phyloP scores from a whole-genome alignment of 805 yeast species.

The Millerozyma acaciae region DNA sequence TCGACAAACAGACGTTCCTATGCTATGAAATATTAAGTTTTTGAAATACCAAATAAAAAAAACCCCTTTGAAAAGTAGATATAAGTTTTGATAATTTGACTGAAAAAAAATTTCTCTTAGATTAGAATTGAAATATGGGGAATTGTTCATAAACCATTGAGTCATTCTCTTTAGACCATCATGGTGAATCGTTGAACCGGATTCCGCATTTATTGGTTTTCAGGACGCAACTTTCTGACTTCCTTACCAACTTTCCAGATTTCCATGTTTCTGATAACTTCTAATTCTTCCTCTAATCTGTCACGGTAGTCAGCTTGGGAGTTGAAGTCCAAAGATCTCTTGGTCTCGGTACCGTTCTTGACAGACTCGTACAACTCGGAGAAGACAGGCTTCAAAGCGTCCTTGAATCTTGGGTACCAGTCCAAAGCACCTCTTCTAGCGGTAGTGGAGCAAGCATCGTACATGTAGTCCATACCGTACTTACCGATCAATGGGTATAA shows the following conservation, averaged over 20 bases:
- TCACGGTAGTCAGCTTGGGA: constrained; percentile 97
- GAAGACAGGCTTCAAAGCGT: constrained; percentile 98
- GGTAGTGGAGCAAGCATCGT: constrained; percentile 99
- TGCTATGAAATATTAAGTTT: constrained; percentile 21
- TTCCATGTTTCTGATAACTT: constrained; percentile 93
- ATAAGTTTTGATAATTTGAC: too few species aligned
- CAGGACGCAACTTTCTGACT: constrained; percentile 99
- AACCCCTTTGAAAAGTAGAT: constrained; percentile 8
- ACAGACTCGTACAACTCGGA: constrained; percentile 92
- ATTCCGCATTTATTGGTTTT: constrained; percentile 77
- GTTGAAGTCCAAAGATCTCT: constrained; percentile 98
- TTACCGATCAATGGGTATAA: constrained; percentile 98
- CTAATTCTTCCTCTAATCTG: constrained; percentile 89
- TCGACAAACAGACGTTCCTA: constrained; percentile 41
- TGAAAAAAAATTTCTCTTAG: constrained; percentile 14
- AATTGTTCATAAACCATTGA: constrained; percentile 16
- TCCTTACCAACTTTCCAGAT: constrained; percentile 99
- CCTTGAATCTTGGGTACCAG: constrained; percentile 99
- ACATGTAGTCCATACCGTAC: constrained; percentile 99
- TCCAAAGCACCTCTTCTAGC: constrained; percentile 99
- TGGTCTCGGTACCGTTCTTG: constrained; percentile 94
- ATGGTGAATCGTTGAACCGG: constrained; percentile 9
- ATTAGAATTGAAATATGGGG: constrained; percentile 20
- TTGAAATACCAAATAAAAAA: constrained; percentile 13
- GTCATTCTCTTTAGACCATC: constrained; percentile 39